Percentiles rank a stretch among this genome's conserved stretches.
Conservation (phyloP, 306 rosid genomes). For the Quercus ilex region DNA sequence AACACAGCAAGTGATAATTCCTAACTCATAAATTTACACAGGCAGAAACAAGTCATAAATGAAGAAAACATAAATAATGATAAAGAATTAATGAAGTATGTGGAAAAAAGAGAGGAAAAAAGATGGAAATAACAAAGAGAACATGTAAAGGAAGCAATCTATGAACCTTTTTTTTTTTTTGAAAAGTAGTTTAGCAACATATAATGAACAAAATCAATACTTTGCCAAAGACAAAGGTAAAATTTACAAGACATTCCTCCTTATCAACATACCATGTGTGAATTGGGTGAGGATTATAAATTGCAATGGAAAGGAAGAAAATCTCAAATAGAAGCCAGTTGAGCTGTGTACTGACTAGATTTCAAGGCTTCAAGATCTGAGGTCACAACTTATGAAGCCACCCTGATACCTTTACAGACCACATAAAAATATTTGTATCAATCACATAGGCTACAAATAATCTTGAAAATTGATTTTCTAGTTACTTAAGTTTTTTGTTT, state of each 20-base stretch:
- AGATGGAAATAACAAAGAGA: background rate
- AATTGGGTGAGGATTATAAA: background rate
- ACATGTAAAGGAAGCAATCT: background rate
- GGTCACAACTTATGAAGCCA: background rate
- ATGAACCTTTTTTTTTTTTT: background rate
- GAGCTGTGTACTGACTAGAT: background rate
- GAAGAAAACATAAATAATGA: background rate
- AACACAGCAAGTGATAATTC: conserved; percentile 1
- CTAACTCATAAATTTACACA: background rate
- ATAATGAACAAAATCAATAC: background rate
- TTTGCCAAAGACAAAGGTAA: background rate
- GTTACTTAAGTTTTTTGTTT: background rate
- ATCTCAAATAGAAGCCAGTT: background rate
- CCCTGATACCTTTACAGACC: background rate
- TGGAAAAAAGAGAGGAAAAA: background rate
- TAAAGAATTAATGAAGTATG: background rate
- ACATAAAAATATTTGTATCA: background rate
- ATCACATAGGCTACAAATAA: background rate
- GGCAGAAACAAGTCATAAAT: background rate
- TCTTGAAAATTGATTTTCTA: background rate
- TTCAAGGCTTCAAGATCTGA: background rate
- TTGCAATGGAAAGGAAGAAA: background rate
- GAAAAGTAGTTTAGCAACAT: background rate
- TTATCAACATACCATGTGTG: background rate
- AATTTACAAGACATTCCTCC: background rate